Evolutionary conservation across 352 stramenopile genomes (phyloP).

Genomic region (Pythium insidiosum): DNA sequence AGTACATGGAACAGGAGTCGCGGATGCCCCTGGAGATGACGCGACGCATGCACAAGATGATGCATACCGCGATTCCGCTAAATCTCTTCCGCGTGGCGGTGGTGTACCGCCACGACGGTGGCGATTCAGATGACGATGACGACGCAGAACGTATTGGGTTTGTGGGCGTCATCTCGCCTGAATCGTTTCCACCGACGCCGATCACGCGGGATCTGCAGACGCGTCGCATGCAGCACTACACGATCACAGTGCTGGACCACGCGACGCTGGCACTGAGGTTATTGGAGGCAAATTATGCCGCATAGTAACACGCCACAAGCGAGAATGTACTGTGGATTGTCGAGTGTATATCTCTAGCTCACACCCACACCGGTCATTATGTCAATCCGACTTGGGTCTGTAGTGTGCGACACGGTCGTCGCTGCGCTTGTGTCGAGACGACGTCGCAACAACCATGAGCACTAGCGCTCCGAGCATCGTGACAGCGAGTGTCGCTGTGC

Average conservation of each 20-base stretch:
- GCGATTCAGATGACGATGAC: conserved; percentile 18
- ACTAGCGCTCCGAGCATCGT: conserved; percentile 13
- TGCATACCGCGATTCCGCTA: conserved; percentile 64
- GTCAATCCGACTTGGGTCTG: not conserved
- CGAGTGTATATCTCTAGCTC: not conserved
- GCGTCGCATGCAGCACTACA: conserved; percentile 69
- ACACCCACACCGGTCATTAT: not conserved
- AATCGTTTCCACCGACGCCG: conserved; percentile 76
- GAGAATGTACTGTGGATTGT: not conserved
- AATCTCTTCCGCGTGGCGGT: conserved; percentile 75
- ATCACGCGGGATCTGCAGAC: conserved; percentile 71
- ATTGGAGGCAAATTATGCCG: conserved; percentile 26
- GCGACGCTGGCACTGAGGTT: conserved; percentile 54
- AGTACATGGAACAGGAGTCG: conserved; percentile 75
- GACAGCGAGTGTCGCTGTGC: conserved; percentile 13
- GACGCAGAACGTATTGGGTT: conserved; percentile 12
- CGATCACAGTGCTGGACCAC: conserved; percentile 65
- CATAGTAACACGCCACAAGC: not conserved
- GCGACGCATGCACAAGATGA: conserved; percentile 68
- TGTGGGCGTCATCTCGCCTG: conserved; percentile 49
- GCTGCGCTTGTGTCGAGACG: not conserved
- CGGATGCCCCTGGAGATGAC: conserved; percentile 51
- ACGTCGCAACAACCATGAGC: conserved; percentile 2
- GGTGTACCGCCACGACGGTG: conserved; percentile 18
- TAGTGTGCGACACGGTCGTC: not conserved